Conservation (phyloP, 371 early-diverging fungal species). For the Mucor racemosus region DNA sequence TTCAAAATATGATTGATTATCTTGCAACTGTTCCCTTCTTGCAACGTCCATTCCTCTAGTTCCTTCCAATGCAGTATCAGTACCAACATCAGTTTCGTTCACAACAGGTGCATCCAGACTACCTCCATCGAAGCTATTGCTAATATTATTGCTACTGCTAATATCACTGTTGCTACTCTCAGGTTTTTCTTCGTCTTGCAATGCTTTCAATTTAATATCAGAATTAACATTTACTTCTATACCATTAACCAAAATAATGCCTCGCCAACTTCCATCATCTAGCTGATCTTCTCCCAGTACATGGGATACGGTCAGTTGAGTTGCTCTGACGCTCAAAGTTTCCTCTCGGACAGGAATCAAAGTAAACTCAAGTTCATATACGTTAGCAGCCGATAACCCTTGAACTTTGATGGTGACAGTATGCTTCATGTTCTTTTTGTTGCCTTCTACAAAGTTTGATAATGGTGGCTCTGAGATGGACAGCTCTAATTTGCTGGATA, state of each 20-base stretch:
- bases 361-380: slow-evolving; percentile 24
- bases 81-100: no score
- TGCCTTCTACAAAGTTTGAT: slow-evolving; percentile 19
- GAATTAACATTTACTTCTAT: slow-evolving; percentile 4
- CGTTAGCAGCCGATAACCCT: background rate
- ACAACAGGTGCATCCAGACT: background rate
- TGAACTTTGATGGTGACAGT: slow-evolving; percentile 8
- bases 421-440: slow-evolving; percentile 17
- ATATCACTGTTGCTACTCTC: background rate
- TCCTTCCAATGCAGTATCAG: background rate
- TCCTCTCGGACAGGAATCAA: slow-evolving; percentile 32
- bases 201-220: slow-evolving; percentile 13
- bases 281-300: slow-evolving; percentile 36
- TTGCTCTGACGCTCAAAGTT: slow-evolving; percentile 10
- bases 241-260: slow-evolving; percentile 25
- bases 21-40: background rate
- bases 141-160: background rate
- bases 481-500: slow-evolving; percentile 17
- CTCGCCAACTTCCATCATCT: slow-evolving; percentile 28
- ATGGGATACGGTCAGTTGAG: slow-evolving; percentile 36
- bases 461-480: slow-evolving; percentile 23
- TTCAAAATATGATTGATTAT: background rate
- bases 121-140: no score
- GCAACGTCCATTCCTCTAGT: no score
- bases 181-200: background rate